Percentiles rank a stretch among this genome's conserved stretches.
These are phyloP conservation scores for Forsythia viridissima DNA, from an alignment of 257 asterid genomes.

Conservation along the genomic window DNA sequence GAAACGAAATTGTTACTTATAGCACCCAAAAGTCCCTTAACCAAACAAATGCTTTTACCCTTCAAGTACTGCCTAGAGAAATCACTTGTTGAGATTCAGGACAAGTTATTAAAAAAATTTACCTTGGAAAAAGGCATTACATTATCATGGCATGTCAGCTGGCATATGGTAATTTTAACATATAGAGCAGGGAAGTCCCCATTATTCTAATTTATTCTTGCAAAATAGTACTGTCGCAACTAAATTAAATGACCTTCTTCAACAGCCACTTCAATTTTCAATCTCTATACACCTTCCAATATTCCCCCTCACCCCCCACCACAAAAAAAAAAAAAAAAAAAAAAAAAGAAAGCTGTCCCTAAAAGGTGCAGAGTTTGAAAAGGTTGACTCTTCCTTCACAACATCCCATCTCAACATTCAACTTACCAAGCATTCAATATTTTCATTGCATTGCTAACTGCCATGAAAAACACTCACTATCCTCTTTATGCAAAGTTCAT, in stretches of 20 bases:
- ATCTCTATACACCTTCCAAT: neutral
- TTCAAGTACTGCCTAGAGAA: slow-evolving; percentile 8
- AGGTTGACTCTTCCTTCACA: neutral
- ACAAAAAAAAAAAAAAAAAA: too few species aligned
- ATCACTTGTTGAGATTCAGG: neutral
- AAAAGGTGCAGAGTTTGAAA: neutral
- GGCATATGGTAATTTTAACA: neutral
- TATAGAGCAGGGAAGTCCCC: neutral
- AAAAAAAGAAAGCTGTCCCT: neutral
- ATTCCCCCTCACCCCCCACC: neutral
- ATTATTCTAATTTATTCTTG: slow-evolving; percentile 15
- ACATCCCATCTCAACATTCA: neutral
- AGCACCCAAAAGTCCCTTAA: neutral
- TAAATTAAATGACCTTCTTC: neutral
- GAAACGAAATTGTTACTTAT: neutral
- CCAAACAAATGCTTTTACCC: neutral
- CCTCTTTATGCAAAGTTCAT: neutral
- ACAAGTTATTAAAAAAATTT: neutral
- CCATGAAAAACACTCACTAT: neutral
- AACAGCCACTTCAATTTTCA: neutral
- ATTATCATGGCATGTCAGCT: neutral
- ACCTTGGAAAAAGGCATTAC: neutral
- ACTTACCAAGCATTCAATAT: neutral
- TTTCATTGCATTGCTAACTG: neutral
- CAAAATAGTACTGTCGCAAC: slow-evolving; percentile 9